Evolutionary conservation across 1,284 basidiomycete species (phyloP), one percentile per base, ranked within the genome.

Genomic region (Melampsora abietis-canadensis): DNA sequence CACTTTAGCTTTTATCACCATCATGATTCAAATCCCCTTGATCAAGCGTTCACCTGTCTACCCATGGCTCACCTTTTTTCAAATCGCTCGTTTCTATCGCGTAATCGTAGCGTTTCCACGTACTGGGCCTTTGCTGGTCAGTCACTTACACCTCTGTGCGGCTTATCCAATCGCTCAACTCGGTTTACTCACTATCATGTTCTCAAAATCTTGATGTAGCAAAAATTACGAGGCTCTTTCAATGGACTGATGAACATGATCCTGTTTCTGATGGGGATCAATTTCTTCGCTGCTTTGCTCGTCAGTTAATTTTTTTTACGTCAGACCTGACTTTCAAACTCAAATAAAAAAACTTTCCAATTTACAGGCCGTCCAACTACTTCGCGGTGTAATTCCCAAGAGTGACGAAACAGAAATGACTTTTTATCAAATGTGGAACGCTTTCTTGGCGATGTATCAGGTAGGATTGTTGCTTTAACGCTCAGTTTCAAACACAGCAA

Each of bases 211-310:
- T 65, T 34, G 2, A 59, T 14, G 10, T 30, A 75, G 73, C 59
- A 67, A 7, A 89, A 90, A 1, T 90, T 97, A 0, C 93, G 97
- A 78, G 94, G 94, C 31, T 94, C 93, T 81, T 88, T 97, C 84
- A 89, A 89, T 76, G 94, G 92, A 83, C 84, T 98, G 46, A 85
- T 87, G 40, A 98, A 98, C 85, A 97, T 97, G 92, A 88, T 92
- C 17, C 82, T 95, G 48, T 98, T 98, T 85, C 85, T 98, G 31
- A 83, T 98, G 76, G 83, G 96, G 76, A 89, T 94, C 83, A 96
- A 94, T 81, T 90, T 90, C 78, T 85, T 98, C 48, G 89, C 89
- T 0, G 91, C 94, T 0, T 85, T 98, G 31, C 86, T 94, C 72
- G 88, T 87, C 19, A 86, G 66, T 72, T 30, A n/a, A 5, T 10